Percentiles rank a stretch among this genome's conserved stretches.
These are phyloP conservation scores for Sechiopsis laciniata DNA, from an alignment of 306 rosid species.

Conservation along the genomic window DNA sequence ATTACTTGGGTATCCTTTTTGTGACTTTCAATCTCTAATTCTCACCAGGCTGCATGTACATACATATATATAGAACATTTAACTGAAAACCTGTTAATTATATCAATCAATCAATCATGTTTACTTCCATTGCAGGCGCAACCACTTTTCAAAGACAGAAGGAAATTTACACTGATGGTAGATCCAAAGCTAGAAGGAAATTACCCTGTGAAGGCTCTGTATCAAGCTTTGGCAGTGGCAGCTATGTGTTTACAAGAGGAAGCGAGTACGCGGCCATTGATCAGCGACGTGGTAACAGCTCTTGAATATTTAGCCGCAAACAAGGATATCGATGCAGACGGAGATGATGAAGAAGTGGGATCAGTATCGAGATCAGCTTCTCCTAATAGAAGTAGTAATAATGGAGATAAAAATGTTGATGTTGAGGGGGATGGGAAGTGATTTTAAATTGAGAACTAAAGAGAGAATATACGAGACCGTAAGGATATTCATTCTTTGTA, in stretches of 20 bases:
- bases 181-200: conserved; percentile 64
- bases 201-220: conserved; percentile 57
- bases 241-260: conserved; percentile 89
- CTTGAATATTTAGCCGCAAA: conserved; percentile 40
- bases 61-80: background rate
- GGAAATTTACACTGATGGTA: conserved; percentile 33
- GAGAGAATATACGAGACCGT: background rate
- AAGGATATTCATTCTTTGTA: background rate
- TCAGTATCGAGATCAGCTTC: conserved; percentile 13
- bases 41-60: background rate
- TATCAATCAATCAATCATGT: conserved; percentile 26
- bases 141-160: conserved; percentile 69
- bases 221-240: conserved; percentile 92
- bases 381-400: conserved; percentile 21
- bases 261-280: conserved; percentile 60
- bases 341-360: conserved; percentile 14
- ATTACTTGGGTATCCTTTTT: conserved; percentile 33
- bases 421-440: conserved; percentile 13
- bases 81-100: background rate
- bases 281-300: conserved; percentile 82
- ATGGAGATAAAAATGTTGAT: conserved; percentile 24
- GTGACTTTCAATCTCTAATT: background rate
- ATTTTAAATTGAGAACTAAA: background rate
- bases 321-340: conserved; percentile 25
- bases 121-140: conserved; percentile 51